Base-by-base conservation (phyloP, 2,329 filamentous ascomycete species). In the Fusarium poae region DNA sequence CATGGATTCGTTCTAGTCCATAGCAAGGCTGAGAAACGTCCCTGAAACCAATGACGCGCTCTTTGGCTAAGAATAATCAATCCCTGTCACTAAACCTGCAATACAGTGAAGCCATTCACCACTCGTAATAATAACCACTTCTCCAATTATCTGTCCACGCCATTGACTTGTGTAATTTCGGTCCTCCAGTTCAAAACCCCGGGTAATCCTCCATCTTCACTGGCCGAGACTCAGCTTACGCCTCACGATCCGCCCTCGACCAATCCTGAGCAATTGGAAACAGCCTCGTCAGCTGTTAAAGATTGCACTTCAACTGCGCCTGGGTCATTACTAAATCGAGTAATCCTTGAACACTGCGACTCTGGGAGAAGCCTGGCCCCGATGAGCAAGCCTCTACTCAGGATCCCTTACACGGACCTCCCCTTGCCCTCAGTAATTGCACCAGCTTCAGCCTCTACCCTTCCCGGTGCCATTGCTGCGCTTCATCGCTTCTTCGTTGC, bases 371-470 rank as follows among this genome's bases (percentile, higher is more conserved):
- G 39, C 32, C 35, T 57, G 46, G 45, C 40, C 44, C 69, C 75
- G 69, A 91, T 92, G 89, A 86, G 85, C 79, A 91, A 88, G 79
- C 87, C 91, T 74, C 86, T 93, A 61, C 90, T 97, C 82, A 90
- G 94, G 72, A 97, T 98, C 74, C 95, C 95, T 62, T 98, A 95
- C 78, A 97, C 93, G 76, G 89, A 92, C 70, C 90, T 92, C 42
- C 86, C 97, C 57, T 89, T 94, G 25, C 83, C 90, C 27, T 92
- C 94, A 5, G 86, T 85, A 53, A 89, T 96, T 76, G 85, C 93
- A 63, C 96, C 96, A 6, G 79, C 85, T 48, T 88, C 87, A 64
- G 94, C 95, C 50, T 85, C 83, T 46, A 91, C 91, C 3, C 77
- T 92, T 39, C 78, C 86, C 8, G 92, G 92, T 27, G 94, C 94